A percentile compares a stretch with the other conserved stretches of the same genome.
Conservation (phyloP, 1,284 basidiomycete genomes). For the Cutaneotrichosporon mucoides region DNA sequence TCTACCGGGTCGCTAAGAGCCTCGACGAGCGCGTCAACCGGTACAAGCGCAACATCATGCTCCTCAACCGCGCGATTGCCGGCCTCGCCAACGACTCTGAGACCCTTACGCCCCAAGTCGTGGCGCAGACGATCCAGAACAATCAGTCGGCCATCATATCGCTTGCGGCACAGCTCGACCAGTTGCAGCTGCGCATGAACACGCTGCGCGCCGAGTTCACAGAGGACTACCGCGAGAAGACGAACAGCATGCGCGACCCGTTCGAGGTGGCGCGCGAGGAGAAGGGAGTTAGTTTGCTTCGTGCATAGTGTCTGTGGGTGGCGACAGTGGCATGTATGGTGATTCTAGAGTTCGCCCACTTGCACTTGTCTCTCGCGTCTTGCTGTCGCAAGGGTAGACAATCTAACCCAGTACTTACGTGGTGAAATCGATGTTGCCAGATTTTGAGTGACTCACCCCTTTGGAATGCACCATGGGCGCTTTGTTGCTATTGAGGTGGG, state of each 20-base stretch:
- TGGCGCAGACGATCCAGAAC: conserved; percentile 44
- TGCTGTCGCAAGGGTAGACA: no score
- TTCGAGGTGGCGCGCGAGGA: conserved; percentile 45
- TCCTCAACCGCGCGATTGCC: conserved; percentile 34
- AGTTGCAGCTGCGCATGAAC: conserved; percentile 35
- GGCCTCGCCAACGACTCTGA: conserved; percentile 32
- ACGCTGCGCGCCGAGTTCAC: conserved; percentile 28
- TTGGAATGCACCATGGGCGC: no score
- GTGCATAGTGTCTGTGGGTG: neutral
- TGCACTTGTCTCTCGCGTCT: no score
- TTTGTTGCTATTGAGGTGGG: no score
- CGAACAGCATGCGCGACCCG: conserved; percentile 40
- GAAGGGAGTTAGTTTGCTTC: conserved; percentile 24
- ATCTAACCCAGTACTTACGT: no score
- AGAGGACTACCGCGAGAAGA: conserved; percentile 36
- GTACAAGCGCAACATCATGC: conserved; percentile 41
- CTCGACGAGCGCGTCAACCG: conserved; percentile 36
- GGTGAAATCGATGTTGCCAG: no score
- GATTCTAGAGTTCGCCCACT: no score
- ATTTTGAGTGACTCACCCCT: no score
- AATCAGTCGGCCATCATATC: conserved; percentile 39
- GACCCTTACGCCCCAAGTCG: conserved; percentile 38
- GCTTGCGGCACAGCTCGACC: conserved; percentile 40
- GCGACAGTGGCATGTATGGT: no score
- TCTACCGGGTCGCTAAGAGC: conserved; percentile 26